phyloP scores from a whole-genome alignment of 306 rosid species.

The Hippophae rhamnoides region DNA sequence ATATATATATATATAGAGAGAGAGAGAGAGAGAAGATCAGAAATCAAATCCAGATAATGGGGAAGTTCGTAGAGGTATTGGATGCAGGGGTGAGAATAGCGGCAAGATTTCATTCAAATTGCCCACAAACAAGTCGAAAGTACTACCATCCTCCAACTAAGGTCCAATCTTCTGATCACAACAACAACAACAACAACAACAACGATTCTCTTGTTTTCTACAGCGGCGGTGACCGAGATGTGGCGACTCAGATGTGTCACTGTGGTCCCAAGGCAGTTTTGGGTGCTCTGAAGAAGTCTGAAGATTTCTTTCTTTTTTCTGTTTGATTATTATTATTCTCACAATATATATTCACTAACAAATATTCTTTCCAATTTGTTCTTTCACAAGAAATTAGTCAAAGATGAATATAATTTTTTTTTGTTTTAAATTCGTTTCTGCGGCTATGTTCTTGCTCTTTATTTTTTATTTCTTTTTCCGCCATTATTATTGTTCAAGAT shows the following conservation, averaged over 20 bases:
- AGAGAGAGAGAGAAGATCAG: no score
- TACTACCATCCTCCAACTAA: conserved; percentile 45
- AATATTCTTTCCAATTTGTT: no score
- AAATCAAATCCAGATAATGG: conserved; percentile 13
- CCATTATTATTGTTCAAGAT: no score
- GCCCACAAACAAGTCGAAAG: conserved; percentile 45
- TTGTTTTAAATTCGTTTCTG: no score
- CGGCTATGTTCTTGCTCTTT: no score
- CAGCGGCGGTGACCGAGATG: neutral
- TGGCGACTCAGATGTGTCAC: conserved; percentile 9
- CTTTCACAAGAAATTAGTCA: no score
- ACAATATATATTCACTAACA: no score
- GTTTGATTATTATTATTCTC: conserved; percentile 21
- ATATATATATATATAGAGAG: no score
- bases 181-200: conserved; percentile 12
- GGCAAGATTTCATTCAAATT: conserved; percentile 46
- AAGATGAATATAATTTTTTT: no score
- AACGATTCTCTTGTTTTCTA: neutral
- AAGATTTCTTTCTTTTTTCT: conserved; percentile 48
- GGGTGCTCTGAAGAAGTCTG: conserved; percentile 1
- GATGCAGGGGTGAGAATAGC: conserved; percentile 47
- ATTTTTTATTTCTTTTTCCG: no score
- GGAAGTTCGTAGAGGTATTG: conserved; percentile 37
- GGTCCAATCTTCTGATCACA: conserved; percentile 15
- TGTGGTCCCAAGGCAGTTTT: conserved; percentile 19